phyloP scores from a whole-genome alignment of 2,329 filamentous ascomycete species.

The Colletotrichum filicis region DNA sequence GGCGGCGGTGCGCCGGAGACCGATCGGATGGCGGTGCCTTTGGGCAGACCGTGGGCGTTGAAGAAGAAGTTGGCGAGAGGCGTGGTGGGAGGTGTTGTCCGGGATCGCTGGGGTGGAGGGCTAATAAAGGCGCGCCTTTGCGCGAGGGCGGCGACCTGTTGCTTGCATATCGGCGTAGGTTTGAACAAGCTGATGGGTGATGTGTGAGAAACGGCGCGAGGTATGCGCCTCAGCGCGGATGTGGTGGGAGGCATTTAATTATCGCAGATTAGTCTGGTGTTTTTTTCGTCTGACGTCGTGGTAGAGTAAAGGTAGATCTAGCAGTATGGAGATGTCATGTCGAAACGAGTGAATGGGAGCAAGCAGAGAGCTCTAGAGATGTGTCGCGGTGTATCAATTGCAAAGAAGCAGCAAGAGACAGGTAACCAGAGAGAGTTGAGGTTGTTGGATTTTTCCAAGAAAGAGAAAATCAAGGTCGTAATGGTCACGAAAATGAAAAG shows the following conservation, averaged over 20 bases:
- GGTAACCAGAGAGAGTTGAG: not conserved
- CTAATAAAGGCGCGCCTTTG: slow-evolving; percentile 31
- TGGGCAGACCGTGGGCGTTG: slow-evolving; percentile 16
- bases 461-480: slow-evolving; percentile 1
- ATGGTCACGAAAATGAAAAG: not conserved
- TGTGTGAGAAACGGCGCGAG: slow-evolving; percentile 17
- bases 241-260: slow-evolving; percentile 32
- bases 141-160: slow-evolving; percentile 1
- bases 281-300: not conserved
- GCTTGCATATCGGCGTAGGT: slow-evolving; percentile 3
- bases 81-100: slow-evolving; percentile 4
- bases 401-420: not conserved
- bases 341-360: slow-evolving; percentile 11
- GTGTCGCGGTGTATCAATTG: not conserved
- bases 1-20: slow-evolving; percentile 55
- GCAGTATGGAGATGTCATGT: slow-evolving; percentile 22
- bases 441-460: not conserved
- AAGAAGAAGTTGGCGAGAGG: slow-evolving; percentile 35
- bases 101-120: slow-evolving; percentile 23
- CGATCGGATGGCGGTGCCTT: slow-evolving; percentile 44
- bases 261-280: not conserved
- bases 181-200: slow-evolving; percentile 15
- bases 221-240: slow-evolving; percentile 30
- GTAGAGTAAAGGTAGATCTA: not conserved
- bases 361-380: slow-evolving; percentile 10